Evolutionary conservation across 257 asterid genomes (phyloP).

Genomic region (Verbena officinalis): DNA sequence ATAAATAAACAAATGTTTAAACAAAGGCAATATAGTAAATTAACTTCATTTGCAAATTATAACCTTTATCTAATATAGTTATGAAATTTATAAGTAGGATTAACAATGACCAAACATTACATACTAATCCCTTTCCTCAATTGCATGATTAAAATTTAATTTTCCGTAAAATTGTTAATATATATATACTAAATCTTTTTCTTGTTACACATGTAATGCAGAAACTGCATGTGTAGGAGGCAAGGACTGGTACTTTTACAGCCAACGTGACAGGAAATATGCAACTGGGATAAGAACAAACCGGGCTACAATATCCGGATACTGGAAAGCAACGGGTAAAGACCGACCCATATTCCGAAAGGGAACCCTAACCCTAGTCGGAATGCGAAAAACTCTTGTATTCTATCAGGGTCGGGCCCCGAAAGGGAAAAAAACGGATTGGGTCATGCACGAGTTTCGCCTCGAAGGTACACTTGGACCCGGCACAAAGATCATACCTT

Average conservation of each 20-base stretch:
- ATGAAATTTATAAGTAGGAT: too few species aligned
- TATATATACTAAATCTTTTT: background rate
- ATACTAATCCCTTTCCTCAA: too few species aligned
- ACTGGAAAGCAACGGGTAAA: conserved; percentile 79
- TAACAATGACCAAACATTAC: too few species aligned
- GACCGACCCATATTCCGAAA: conserved; percentile 46
- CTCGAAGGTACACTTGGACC: conserved; percentile 45
- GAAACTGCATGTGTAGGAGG: conserved; percentile 62
- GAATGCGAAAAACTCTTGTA: conserved; percentile 70
- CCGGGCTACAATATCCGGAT: conserved; percentile 59
- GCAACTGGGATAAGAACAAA: conserved; percentile 66
- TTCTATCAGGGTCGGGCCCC: conserved; percentile 76
- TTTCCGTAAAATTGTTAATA: too few species aligned
- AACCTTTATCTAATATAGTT: too few species aligned
- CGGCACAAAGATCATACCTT: conserved; percentile 16
- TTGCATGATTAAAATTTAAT: too few species aligned
- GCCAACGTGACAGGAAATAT: conserved; percentile 60
- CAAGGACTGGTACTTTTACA: conserved; percentile 62
- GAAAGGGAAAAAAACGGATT: conserved; percentile 60
- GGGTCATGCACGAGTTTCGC: conserved; percentile 81
- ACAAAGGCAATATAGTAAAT: too few species aligned
- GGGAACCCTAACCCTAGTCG: conserved; percentile 48
- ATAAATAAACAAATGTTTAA: too few species aligned
- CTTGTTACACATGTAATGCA: conserved; percentile 9
- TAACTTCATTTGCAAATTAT: too few species aligned